phyloP scores from a whole-genome alignment of 1,139 yeast genomes.

The Blastobotrys indianensis region DNA sequence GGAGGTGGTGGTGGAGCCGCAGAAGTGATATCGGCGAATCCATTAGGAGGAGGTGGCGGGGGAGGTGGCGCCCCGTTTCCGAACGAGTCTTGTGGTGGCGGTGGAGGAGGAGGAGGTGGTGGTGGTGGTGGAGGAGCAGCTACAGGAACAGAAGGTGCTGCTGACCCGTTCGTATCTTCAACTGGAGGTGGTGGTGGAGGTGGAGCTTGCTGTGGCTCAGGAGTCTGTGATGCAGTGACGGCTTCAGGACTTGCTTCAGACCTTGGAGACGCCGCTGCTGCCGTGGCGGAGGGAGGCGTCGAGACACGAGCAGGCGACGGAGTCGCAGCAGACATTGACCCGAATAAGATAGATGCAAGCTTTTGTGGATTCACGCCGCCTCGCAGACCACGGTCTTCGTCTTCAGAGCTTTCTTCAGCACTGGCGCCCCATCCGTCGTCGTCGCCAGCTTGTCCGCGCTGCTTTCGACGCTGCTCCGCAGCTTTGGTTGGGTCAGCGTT shows the following conservation, averaged over 20 bases:
- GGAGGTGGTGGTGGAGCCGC: slow-evolving; percentile 25
- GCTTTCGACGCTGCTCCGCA: slow-evolving; percentile 50
- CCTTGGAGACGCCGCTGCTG: slow-evolving; percentile 6
- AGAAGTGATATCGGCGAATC: slow-evolving; percentile 20
- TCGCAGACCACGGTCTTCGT: slow-evolving; percentile 41
- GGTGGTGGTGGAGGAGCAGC: slow-evolving; percentile 22
- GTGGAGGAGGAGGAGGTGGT: slow-evolving; percentile 15
- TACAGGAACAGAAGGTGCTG: slow-evolving; percentile 14
- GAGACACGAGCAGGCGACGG: slow-evolving; percentile 24
- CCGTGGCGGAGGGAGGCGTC: slow-evolving; percentile 15
- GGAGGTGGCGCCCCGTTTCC: slow-evolving; percentile 9
- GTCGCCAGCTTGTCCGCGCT: slow-evolving; percentile 42
- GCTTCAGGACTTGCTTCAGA: slow-evolving; percentile 21
- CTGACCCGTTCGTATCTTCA: too few relatives aligned
- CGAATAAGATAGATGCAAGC: slow-evolving; percentile 57
- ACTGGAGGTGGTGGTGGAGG: slow-evolving; percentile 12
- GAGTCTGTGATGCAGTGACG: slow-evolving; percentile 8
- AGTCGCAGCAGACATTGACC: slow-evolving; percentile 45
- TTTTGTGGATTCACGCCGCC: slow-evolving; percentile 47
- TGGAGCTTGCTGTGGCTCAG: slow-evolving; percentile 7
- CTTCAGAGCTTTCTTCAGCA: slow-evolving; percentile 43
- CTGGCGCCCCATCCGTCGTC: slow-evolving; percentile 48
- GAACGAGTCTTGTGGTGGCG: slow-evolving; percentile 1
- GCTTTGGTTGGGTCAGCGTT: slow-evolving; percentile 44
- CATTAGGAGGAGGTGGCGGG: slow-evolving; percentile 18